phyloP scores from a whole-genome alignment of 345 rosid genomes.

The Odontarrhena argentea region DNA sequence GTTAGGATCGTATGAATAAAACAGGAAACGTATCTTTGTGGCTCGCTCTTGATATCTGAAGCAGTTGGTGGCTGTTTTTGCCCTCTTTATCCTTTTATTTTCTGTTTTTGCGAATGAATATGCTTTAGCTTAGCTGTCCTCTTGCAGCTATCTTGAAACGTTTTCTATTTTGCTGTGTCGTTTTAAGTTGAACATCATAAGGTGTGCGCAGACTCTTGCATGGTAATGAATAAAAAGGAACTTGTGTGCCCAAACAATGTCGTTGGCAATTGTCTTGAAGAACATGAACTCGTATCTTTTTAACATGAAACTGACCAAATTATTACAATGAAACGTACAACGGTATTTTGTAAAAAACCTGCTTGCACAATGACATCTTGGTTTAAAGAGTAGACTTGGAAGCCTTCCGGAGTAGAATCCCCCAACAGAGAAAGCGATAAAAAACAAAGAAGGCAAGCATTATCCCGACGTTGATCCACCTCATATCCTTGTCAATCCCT shows the following conservation, averaged over 20 bases:
- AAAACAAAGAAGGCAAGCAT: conserved; percentile 85
- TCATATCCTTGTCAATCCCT: conserved; percentile 66
- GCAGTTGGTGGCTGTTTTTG: conserved; percentile 36
- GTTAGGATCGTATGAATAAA: conserved; percentile 40
- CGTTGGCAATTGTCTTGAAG: not conserved
- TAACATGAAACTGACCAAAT: no score
- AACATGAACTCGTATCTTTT: no score
- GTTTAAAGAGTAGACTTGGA: conserved; percentile 45
- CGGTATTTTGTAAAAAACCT: no score
- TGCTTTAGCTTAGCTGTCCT: conserved; percentile 11
- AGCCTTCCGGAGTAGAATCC: conserved; percentile 66
- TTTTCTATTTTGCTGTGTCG: conserved; percentile 25
- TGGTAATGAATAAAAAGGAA: conserved; percentile 26
- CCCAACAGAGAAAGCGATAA: conserved; percentile 84
- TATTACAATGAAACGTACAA: no score
- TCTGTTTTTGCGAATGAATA: not conserved
- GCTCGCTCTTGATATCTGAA: conserved; percentile 39
- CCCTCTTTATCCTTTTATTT: conserved; percentile 8
- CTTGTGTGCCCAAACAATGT: not conserved
- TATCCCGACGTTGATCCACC: conserved; percentile 83
- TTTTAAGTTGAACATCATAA: conserved; percentile 22
- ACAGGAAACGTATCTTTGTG: conserved; percentile 37
- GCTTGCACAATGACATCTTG: no score
- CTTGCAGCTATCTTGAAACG: conserved; percentile 27
- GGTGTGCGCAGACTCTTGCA: conserved; percentile 13